These are phyloP conservation scores for Acanthochlamys bracteata DNA, from an alignment of 106 monocot species.

Conservation along the genomic window DNA sequence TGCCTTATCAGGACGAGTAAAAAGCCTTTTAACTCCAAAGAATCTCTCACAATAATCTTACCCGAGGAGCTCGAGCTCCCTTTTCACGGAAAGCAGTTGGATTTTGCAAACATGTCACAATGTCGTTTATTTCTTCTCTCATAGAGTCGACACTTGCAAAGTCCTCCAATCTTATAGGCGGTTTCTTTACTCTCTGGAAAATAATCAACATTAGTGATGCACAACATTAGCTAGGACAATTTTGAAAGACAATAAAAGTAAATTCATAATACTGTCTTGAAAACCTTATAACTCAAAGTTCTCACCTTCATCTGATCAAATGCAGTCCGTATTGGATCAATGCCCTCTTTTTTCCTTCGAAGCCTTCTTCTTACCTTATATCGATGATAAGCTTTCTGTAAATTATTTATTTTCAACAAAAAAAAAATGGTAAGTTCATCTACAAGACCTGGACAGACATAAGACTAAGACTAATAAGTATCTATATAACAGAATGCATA, in stretches of 20 bases:
- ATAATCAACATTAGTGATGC: no score
- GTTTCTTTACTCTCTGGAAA: conserved; percentile 87
- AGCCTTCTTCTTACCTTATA: conserved; percentile 39
- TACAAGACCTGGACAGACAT: no score
- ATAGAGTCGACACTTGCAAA: conserved; percentile 85
- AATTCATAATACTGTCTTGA: no score
- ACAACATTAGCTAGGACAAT: no score
- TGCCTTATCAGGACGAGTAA: no score
- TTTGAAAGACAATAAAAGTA: no score
- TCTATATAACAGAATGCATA: no score
- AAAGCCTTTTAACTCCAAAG: no score
- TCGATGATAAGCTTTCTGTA: conserved; percentile 52
- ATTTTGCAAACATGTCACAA: conserved; percentile 76
- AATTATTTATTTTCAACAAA: not conserved
- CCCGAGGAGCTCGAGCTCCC: conserved; percentile 82
- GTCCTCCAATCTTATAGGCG: conserved; percentile 63
- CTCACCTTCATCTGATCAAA: conserved; percentile 91
- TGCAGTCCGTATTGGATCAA: conserved; percentile 81
- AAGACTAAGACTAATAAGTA: no score
- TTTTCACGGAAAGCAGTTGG: conserved; percentile 73
- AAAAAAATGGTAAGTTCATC: no score
- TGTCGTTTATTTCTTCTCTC: conserved; percentile 87
- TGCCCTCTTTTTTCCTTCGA: conserved; percentile 49
- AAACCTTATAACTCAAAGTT: no score
- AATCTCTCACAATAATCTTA: no score